Evolutionary conservation across 2,329 filamentous ascomycete genomes (phyloP).

Genomic region (Colletotrichum sp.): DNA sequence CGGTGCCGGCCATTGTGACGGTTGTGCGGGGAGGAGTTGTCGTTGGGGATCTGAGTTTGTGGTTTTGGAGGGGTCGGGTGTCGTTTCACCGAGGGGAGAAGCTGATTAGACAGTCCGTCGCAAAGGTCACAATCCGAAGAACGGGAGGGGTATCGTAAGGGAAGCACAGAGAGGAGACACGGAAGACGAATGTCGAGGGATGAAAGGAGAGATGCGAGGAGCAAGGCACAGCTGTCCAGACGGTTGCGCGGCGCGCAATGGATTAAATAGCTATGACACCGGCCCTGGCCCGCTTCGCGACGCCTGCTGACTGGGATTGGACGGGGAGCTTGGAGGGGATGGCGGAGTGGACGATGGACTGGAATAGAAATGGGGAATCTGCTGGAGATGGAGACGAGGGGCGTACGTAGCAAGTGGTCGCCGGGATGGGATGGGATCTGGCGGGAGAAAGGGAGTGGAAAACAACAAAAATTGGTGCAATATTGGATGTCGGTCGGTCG

Average conservation of each 20-base stretch:
- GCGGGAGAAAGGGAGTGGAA: neutral
- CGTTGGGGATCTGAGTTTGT: neutral
- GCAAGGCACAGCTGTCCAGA: neutral
- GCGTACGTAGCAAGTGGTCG: neutral
- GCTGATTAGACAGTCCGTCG: neutral
- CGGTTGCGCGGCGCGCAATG: neutral
- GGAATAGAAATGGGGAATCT: neutral
- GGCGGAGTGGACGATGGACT: neutral
- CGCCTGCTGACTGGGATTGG: slow-evolving; percentile 2
- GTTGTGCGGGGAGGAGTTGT: neutral
- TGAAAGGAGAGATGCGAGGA: neutral
- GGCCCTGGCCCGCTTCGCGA: neutral
- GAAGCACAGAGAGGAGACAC: neutral
- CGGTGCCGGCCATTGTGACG: slow-evolving; percentile 18
- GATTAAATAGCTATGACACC: slow-evolving; percentile 10
- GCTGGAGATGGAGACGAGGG: neutral
- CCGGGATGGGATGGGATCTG: neutral
- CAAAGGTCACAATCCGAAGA: neutral
- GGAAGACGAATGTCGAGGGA: neutral
- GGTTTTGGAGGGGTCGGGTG: neutral
- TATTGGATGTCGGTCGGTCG: neutral
- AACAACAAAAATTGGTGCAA: neutral
- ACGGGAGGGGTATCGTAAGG: neutral
- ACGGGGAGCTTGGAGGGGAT: neutral
- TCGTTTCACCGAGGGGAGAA: neutral